phyloP scores from a whole-genome alignment of 345 rosid species.

The Salix udensis region DNA sequence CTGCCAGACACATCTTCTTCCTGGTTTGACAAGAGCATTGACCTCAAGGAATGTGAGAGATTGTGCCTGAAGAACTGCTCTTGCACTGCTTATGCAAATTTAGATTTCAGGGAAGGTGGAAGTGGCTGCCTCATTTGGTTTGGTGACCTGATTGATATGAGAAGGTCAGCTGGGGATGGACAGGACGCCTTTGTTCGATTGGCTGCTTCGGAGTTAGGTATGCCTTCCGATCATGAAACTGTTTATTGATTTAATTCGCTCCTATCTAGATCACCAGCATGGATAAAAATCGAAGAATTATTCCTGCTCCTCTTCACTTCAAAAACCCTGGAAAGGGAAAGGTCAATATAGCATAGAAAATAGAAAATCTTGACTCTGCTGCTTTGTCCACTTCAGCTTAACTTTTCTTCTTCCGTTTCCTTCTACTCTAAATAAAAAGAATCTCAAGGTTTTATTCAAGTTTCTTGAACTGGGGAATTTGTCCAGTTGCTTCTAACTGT shows the following conservation, averaged over 20 bases:
- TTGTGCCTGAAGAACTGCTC: not conserved
- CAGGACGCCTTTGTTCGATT: constrained; percentile 1
- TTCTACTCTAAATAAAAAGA: not conserved
- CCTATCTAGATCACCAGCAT: not conserved
- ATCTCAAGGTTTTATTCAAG: not conserved
- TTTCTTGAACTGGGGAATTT: not conserved
- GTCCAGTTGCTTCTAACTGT: not conserved
- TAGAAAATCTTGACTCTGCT: not conserved
- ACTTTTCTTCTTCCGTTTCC: not conserved
- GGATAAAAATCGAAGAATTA: no score
- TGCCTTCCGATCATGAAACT: not conserved
- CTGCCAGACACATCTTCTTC: not conserved
- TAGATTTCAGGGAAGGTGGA: not conserved
- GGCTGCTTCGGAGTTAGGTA: not conserved
- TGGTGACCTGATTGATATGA: constrained; percentile 1
- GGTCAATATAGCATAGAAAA: no score
- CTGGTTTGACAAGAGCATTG: not conserved
- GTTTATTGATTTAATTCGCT: not conserved
- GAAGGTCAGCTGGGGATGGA: not conserved
- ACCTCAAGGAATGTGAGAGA: not conserved
- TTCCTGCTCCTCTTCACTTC: no score
- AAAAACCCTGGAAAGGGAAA: no score
- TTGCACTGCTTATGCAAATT: constrained; percentile 7
- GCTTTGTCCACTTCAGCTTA: not conserved
- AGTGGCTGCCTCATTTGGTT: constrained; percentile 8